A percentile compares a stretch with the other conserved stretches of the same genome.
Conservation (phyloP, 345 rosid genomes). For the Pistacia vera region DNA sequence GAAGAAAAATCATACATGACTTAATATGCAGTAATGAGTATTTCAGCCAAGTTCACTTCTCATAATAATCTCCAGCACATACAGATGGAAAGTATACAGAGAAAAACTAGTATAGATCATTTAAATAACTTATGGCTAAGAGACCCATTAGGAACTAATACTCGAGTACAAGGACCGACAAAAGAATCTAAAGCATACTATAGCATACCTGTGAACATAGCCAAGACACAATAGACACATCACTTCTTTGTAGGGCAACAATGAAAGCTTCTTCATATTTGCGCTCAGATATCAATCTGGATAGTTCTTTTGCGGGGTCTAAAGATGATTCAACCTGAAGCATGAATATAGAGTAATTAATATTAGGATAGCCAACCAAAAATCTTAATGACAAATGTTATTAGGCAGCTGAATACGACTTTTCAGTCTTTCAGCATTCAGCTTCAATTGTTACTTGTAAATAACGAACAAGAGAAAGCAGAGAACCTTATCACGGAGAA, state of each 20-base stretch:
- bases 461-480: neutral
- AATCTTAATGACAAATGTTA: neutral
- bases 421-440: neutral
- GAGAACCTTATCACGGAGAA: conserved; percentile 64
- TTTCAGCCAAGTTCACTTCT: neutral
- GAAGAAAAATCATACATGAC: neutral
- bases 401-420: neutral
- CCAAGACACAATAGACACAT: conserved; percentile 83
- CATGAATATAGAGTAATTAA: conserved; percentile 12
- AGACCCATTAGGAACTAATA: neutral
- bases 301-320: conserved; percentile 76
- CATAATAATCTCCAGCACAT: neutral
- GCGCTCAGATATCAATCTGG: conserved; percentile 60
- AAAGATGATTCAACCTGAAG: conserved; percentile 63
- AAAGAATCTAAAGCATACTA: conserved; percentile 9
- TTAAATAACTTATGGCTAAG: neutral
- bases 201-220: conserved; percentile 77
- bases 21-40: neutral
- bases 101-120: neutral
- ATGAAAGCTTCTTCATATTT: conserved; percentile 87
- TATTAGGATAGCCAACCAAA: conserved; percentile 5
- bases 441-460: conserved; percentile 2
- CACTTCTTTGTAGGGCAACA: conserved; percentile 76
- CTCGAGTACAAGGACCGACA: too few relatives aligned
- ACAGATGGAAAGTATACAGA: neutral